Base-by-base conservation (phyloP, 2,329 filamentous ascomycete genomes). In the Dactylonectria estremocensis region DNA sequence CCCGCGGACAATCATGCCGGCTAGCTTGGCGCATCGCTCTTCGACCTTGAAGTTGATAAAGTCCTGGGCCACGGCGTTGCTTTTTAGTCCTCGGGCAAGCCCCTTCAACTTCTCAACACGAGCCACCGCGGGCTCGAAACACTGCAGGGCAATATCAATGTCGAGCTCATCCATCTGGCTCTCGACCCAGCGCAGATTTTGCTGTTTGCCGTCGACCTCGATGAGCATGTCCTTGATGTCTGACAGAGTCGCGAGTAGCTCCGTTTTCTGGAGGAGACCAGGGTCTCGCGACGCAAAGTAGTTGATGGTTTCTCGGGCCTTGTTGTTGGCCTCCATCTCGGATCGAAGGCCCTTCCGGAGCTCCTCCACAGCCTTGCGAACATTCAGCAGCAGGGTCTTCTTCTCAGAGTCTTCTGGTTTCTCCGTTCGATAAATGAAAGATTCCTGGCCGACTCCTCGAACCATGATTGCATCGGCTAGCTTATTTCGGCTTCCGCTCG, bases 101-200 rank as follows among this genome's bases (percentile, higher is more conserved):
- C 88, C 89, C 74, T 95, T 93, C 45, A 99, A 86, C 76, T 93
- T 94, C 80, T 98, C 96, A 1, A 98, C 92, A 33, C 92, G 90
- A 5, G 88, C 87, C 0, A 98, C 96, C 0, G 96, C 93, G 20
- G 91, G 89, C 75, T 98, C 95, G 72, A 97, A 96, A 48, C 90
- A 89, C 78, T 98, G 95, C 57, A 98, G 87, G 0, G 96, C 95
- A 76, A 99, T 95, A 75, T 97, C 92, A 74, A 98, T 98, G 77
- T 99, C 96, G 6, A 99, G 89, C 77, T 97, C 94, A 77, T 99
- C 96, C 80, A 99, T 93, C 81, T 98, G 94, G 59, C 91, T 90
- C 79, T 99, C 96, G 0, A 99, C 94, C 94, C 94, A 98, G 60
- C 95, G 93, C 53, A 99, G 87, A 78, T 96, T 98, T 78, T 98